Percentiles rank a stretch among this genome's conserved stretches.
These are phyloP conservation scores for Stagonosporopsis rhizophila DNA, from an alignment of 2,329 filamentous ascomycete species.

Conservation along the genomic window DNA sequence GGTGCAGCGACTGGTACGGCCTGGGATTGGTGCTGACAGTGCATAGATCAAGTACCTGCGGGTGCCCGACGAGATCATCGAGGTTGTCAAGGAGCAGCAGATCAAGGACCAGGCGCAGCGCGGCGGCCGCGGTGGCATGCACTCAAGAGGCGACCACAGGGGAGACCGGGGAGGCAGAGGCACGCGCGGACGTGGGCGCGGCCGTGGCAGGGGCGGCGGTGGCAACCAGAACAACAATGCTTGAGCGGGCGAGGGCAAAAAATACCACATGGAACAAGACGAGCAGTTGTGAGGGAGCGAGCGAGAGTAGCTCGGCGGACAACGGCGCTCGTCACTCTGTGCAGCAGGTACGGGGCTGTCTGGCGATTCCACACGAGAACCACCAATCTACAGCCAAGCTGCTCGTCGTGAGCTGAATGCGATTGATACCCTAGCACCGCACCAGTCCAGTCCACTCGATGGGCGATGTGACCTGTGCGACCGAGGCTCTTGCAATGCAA, in stretches of 20 bases:
- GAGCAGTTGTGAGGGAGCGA: not conserved
- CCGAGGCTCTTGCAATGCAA: not conserved
- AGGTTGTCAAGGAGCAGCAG: conserved; percentile 91
- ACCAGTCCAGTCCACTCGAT: not conserved
- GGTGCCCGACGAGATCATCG: conserved; percentile 95
- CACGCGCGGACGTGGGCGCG: conserved; percentile 61
- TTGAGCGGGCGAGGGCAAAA: not conserved
- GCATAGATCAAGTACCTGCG: conserved; percentile 94
- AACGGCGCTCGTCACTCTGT: not conserved
- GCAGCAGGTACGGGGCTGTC: not conserved
- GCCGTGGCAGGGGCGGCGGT: conserved; percentile 62
- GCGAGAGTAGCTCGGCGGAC: not conserved
- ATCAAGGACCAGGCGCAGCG: conserved; percentile 66
- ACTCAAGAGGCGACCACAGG: conserved; percentile 62
- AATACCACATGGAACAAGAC: not conserved
- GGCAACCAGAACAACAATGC: conserved; percentile 50
- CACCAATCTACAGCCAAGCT: not conserved
- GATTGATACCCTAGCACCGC: conserved; percentile 12
- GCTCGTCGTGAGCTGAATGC: conserved; percentile 8
- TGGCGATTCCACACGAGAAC: not conserved
- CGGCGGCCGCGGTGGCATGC: conserved; percentile 71
- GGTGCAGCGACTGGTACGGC: conserved; percentile 51
- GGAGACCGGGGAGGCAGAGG: conserved; percentile 60
- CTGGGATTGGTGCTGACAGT: conserved; percentile 6
- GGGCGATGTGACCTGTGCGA: not conserved